phyloP scores from a whole-genome alignment of 352 stramenopile genomes.

The Phytophthora ohioensis region DNA sequence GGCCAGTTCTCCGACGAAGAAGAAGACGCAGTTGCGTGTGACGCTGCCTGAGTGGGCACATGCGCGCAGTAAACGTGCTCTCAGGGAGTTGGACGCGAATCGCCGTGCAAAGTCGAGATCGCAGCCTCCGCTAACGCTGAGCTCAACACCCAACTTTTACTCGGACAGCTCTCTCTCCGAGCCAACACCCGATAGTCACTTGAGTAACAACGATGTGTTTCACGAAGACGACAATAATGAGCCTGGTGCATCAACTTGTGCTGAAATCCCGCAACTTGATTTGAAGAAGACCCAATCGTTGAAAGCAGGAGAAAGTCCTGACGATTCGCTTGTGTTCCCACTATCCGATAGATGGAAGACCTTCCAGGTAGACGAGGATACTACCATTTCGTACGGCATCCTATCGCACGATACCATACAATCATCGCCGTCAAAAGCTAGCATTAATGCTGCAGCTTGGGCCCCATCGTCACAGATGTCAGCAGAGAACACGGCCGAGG shows the following conservation, averaged over 20 bases:
- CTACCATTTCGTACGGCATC: slow-evolving; percentile 57
- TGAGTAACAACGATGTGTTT: slow-evolving; percentile 27
- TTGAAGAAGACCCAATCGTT: slow-evolving; percentile 16
- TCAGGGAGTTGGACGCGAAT: slow-evolving; percentile 60
- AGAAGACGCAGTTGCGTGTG: slow-evolving; percentile 40
- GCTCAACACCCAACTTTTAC: slow-evolving; percentile 33
- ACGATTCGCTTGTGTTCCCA: slow-evolving; percentile 46
- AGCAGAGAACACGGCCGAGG: slow-evolving; percentile 24
- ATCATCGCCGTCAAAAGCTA: slow-evolving; percentile 12
- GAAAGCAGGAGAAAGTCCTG: slow-evolving; percentile 19
- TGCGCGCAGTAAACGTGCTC: slow-evolving; percentile 69
- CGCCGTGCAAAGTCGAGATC: slow-evolving; percentile 14
- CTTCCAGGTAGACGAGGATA: slow-evolving; percentile 58
- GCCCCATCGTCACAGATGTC: slow-evolving; percentile 1
- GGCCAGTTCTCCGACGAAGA: slow-evolving; percentile 7
- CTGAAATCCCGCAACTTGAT: slow-evolving; percentile 16
- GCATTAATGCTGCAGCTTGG: slow-evolving; percentile 6
- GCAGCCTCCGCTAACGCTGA: slow-evolving; percentile 30
- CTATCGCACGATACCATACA: slow-evolving; percentile 47
- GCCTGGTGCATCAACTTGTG: not conserved
- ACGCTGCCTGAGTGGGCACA: slow-evolving; percentile 69
- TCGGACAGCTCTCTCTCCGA: slow-evolving; percentile 21
- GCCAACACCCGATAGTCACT: slow-evolving; percentile 12
- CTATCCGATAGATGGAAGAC: slow-evolving; percentile 48
- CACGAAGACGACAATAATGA: slow-evolving; percentile 25